Conservation (phyloP, 2,329 filamentous ascomycete species). For the Fusarium graminum region DNA sequence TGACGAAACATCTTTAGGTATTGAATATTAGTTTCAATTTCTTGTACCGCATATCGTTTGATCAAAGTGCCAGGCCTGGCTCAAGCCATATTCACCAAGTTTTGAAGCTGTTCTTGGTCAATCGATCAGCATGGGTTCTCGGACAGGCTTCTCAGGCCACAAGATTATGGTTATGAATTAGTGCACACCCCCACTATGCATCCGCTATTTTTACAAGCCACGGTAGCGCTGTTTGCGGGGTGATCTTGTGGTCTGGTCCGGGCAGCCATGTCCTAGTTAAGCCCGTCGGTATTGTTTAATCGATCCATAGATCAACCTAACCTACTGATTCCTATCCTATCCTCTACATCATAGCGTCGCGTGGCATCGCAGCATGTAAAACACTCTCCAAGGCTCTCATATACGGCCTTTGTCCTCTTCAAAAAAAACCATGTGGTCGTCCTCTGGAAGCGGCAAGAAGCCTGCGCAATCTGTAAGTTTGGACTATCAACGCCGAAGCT, state of each 20-base stretch:
- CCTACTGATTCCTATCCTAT: constrained; percentile 34
- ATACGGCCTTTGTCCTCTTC: constrained; percentile 43
- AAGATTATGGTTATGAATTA: constrained; percentile 15
- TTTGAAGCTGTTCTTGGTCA: neutral
- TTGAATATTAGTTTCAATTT: neutral
- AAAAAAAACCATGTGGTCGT: constrained; percentile 70
- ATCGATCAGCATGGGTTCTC: neutral
- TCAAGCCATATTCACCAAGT: neutral
- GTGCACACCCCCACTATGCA: constrained; percentile 24
- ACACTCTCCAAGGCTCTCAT: constrained; percentile 42
- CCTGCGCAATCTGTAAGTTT: constrained; percentile 75
- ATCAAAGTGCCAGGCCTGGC: neutral
- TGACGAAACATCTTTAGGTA: too few relatives aligned
- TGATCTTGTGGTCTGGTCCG: constrained; percentile 37
- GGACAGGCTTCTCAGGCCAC: constrained; percentile 1
- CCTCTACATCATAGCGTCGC: constrained; percentile 46
- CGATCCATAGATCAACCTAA: constrained; percentile 31
- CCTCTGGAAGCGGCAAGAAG: constrained; percentile 76
- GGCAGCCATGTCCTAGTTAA: constrained; percentile 31
- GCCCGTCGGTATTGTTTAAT: constrained; percentile 30
- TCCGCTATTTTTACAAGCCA: constrained; percentile 31
- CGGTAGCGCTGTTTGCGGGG: constrained; percentile 40
- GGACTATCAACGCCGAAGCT: constrained; percentile 33
- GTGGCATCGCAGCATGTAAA: constrained; percentile 52
- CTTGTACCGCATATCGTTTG: too few relatives aligned